These are phyloP conservation scores for Helotiales sp. DNA, from an alignment of 2,329 filamentous ascomycete species.

Conservation along the genomic window DNA sequence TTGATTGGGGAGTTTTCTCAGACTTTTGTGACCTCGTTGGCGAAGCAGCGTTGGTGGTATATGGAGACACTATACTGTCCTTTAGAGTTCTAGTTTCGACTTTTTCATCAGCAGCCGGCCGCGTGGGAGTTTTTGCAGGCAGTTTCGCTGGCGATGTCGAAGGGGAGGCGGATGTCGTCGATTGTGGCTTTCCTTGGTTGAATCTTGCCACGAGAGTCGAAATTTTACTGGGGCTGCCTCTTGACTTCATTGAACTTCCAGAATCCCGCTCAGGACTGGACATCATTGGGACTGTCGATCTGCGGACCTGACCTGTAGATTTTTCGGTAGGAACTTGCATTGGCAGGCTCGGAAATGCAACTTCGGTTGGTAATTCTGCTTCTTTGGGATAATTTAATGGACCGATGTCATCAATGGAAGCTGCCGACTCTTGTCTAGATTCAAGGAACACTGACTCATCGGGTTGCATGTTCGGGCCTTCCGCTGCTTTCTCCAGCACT, in stretches of 20 bases:
- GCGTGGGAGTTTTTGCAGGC: conserved; percentile 25
- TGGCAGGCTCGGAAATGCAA: background rate
- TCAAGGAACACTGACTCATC: background rate
- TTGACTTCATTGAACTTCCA: background rate
- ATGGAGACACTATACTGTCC: conserved; percentile 35
- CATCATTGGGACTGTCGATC: background rate
- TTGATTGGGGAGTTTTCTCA: conserved; percentile 28
- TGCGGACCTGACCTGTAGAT: background rate
- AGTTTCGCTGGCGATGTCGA: conserved; percentile 10
- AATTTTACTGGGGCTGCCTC: conserved; percentile 33
- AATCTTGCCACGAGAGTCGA: conserved; percentile 41
- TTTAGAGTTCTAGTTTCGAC: conserved; percentile 14
- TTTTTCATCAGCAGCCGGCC: background rate
- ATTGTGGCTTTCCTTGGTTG: conserved; percentile 17
- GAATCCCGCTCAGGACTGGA: background rate
- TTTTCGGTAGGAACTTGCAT: conserved; percentile 2
- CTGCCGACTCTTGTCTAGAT: too few species aligned
- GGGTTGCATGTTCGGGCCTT: background rate
- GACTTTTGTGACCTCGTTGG: conserved; percentile 38
- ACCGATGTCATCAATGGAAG: background rate
- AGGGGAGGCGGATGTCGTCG: background rate
- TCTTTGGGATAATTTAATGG: background rate
- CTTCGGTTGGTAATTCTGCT: background rate
- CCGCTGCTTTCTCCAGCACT: background rate
- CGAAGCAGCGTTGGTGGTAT: conserved; percentile 39